Conservation (phyloP, 2,329 filamentous ascomycete species). For the Nothomitra cinnamomea region DNA sequence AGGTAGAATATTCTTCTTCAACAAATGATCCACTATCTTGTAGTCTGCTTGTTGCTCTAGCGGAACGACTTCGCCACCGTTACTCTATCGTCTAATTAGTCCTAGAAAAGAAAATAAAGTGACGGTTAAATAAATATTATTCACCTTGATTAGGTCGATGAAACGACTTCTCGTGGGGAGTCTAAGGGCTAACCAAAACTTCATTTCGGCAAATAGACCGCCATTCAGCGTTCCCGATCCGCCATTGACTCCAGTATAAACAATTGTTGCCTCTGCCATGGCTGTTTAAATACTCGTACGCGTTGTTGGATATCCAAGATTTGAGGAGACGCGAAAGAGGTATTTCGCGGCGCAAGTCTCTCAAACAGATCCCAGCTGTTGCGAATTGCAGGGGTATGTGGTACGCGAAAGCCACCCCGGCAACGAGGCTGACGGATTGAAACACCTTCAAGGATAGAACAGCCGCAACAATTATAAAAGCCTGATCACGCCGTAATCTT, state of each 20-base stretch:
- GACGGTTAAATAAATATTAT: background rate
- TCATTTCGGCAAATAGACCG: constrained; percentile 33
- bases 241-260: constrained; percentile 15
- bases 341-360: too few relatives aligned
- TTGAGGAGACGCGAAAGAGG: background rate
- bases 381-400: too few relatives aligned
- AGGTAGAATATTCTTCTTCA: constrained; percentile 29
- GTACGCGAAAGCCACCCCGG: too few relatives aligned
- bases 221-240: constrained; percentile 18
- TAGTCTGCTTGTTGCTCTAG: constrained; percentile 39
- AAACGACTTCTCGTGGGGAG: constrained; percentile 33
- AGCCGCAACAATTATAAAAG: too few relatives aligned
- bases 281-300: background rate
- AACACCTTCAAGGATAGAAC: too few relatives aligned
- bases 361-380: too few relatives aligned
- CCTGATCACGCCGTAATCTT: too few relatives aligned
- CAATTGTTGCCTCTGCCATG: constrained; percentile 9
- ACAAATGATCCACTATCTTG: constrained; percentile 37
- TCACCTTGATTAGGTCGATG: constrained; percentile 17
- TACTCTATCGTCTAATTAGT: constrained; percentile 19
- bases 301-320: background rate
- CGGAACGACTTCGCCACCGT: constrained; percentile 36
- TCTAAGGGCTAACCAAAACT: constrained; percentile 40
- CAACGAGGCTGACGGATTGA: too few relatives aligned
- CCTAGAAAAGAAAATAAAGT: background rate